These are phyloP conservation scores for Lolium rigidum DNA, from an alignment of 176 grass and related monocot genomes.

Conservation along the genomic window DNA sequence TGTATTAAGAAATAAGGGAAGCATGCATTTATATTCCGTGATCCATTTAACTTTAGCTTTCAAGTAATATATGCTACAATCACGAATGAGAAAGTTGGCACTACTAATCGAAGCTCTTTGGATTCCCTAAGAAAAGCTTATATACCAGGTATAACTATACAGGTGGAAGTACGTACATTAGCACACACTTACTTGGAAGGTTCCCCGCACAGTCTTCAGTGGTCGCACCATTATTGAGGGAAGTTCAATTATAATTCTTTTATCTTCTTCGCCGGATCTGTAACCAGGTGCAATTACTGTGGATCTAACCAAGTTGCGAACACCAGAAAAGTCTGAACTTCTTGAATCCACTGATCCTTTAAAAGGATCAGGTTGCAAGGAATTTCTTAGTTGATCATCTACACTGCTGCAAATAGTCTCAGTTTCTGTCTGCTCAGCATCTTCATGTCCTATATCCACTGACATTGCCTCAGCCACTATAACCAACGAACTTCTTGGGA, in stretches of 20 bases:
- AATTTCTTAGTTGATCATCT: conserved; percentile 67
- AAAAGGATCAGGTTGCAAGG: conserved; percentile 53
- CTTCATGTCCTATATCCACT: conserved; percentile 66
- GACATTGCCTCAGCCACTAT: conserved; percentile 70
- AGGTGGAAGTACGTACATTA: conserved; percentile 62
- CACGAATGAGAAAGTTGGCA: conserved; percentile 17
- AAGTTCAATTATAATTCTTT: conserved; percentile 91
- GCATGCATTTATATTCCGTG: background rate
- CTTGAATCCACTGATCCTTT: conserved; percentile 71
- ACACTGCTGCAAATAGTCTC: conserved; percentile 56
- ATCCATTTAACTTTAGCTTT: conserved; percentile 38
- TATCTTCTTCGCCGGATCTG: conserved; percentile 62
- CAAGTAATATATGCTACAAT: conserved; percentile 42
- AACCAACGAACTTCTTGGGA: conserved; percentile 69
- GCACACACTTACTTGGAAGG: conserved; percentile 91
- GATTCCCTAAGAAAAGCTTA: conserved; percentile 40
- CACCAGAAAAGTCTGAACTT: conserved; percentile 72
- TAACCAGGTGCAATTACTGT: conserved; percentile 72
- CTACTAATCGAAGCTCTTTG: conserved; percentile 16
- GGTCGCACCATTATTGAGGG: conserved; percentile 84
- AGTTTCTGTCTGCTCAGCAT: conserved; percentile 60
- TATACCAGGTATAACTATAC: conserved; percentile 33
- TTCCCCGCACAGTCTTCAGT: conserved; percentile 88
- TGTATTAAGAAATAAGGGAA: conserved; percentile 21
- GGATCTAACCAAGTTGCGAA: conserved; percentile 76